phyloP scores from a whole-genome alignment of 1,139 yeast species.

The Kodamaea anthophila region DNA sequence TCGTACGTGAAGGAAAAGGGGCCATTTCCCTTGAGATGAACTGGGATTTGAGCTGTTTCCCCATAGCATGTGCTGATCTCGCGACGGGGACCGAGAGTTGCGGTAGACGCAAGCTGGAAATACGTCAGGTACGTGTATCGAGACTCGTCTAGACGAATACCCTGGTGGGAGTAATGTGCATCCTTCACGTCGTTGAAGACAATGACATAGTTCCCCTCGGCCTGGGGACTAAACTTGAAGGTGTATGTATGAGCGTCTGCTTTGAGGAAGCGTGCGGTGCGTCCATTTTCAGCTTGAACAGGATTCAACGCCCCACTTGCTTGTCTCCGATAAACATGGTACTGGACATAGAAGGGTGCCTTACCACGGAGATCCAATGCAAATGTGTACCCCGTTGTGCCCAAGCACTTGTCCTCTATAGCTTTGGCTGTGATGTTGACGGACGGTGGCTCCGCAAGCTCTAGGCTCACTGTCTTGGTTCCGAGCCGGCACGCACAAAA shows the following conservation, averaged over 20 bases:
- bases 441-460: constrained; percentile 39
- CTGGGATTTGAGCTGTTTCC: constrained; percentile 36
- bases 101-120: constrained; percentile 45
- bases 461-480: constrained; percentile 24
- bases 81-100: constrained; percentile 18
- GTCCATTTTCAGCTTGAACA: constrained; percentile 27
- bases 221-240: constrained; percentile 67
- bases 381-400: constrained; percentile 74
- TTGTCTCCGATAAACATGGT: constrained; percentile 49
- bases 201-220: constrained; percentile 76
- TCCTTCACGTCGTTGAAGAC: constrained; percentile 58
- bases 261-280: constrained; percentile 18
- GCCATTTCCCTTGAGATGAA: constrained; percentile 65
- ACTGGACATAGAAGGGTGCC: constrained; percentile 71
- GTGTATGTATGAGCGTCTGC: constrained; percentile 24
- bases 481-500: constrained; percentile 58
- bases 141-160: constrained; percentile 27
- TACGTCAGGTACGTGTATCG: constrained; percentile 45
- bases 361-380: constrained; percentile 70
- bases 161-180: constrained; percentile 37
- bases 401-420: constrained; percentile 82
- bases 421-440: constrained; percentile 51
- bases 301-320: constrained; percentile 28
- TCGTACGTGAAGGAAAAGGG: constrained; percentile 67
- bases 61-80: constrained; percentile 36